Evolutionary conservation across 345 rosid species (phyloP).

Genomic region (Citrus medica): DNA sequence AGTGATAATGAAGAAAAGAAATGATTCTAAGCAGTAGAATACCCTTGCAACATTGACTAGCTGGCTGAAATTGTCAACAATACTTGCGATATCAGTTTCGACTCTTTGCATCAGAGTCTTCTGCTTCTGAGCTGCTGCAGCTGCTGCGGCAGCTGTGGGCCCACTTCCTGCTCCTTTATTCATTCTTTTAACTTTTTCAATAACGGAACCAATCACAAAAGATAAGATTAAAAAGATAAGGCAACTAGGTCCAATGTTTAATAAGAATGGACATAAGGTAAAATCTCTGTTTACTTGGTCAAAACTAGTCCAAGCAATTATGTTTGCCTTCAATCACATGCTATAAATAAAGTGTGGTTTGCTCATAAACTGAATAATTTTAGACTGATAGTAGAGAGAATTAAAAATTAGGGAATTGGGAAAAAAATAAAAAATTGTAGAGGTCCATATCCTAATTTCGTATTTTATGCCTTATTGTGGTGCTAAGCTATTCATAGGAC

Average conservation of each 20-base stretch:
- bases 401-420: neutral
- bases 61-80: constrained; percentile 83
- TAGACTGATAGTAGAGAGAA: neutral
- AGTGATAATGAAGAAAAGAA: neutral
- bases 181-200: constrained; percentile 31
- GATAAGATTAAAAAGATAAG: neutral
- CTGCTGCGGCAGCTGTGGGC: constrained; percentile 78
- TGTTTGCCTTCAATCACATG: neutral
- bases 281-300: no score
- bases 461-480: no score
- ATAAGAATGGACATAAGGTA: neutral
- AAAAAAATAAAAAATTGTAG: no score
- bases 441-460: no score
- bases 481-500: no score
- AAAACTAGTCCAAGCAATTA: neutral
- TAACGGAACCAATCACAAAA: neutral
- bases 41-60: constrained; percentile 82
- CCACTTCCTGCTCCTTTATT: constrained; percentile 69
- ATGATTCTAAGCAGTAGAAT: neutral
- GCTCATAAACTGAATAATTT: neutral
- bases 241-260: no score
- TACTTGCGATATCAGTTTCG: constrained; percentile 70
- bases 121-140: constrained; percentile 84
- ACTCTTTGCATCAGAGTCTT: constrained; percentile 80
- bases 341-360: neutral